These are phyloP conservation scores for Dipteronia dyeriana DNA, from an alignment of 345 rosid genomes.

Conservation along the genomic window DNA sequence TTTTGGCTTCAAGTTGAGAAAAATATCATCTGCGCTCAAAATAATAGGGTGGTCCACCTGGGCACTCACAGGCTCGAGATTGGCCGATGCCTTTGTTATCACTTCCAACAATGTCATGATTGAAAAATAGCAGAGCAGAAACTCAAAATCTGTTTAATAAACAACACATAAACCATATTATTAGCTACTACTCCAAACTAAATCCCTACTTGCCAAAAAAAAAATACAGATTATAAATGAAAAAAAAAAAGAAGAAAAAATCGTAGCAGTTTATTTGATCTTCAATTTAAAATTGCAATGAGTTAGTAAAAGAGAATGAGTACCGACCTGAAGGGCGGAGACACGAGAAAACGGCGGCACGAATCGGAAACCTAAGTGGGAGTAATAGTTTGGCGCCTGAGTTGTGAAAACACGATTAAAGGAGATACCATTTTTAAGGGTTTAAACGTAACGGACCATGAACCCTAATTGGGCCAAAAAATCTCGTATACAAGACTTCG, in stretches of 20 bases:
- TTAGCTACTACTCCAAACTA: background rate
- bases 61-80: slow-evolving; percentile 26
- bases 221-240: too few species aligned
- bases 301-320: background rate
- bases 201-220: background rate
- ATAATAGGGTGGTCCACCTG: slow-evolving; percentile 56
- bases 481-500: background rate
- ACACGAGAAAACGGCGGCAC: background rate
- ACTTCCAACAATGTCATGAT: slow-evolving; percentile 70
- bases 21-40: slow-evolving; percentile 52
- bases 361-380: background rate
- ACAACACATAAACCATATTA: background rate
- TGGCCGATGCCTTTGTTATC: slow-evolving; percentile 53
- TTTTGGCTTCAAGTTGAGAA: slow-evolving; percentile 63
- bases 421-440: background rate
- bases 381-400: background rate
- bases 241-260: background rate
- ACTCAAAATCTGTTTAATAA: slow-evolving; percentile 26
- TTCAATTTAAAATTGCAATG: background rate
- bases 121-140: slow-evolving; percentile 9
- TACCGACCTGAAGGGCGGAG: background rate
- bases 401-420: background rate
- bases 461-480: background rate
- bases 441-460: background rate
- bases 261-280: background rate